Conservation (phyloP, 441 rosid species). For the Adansonia madagascariensis region DNA sequence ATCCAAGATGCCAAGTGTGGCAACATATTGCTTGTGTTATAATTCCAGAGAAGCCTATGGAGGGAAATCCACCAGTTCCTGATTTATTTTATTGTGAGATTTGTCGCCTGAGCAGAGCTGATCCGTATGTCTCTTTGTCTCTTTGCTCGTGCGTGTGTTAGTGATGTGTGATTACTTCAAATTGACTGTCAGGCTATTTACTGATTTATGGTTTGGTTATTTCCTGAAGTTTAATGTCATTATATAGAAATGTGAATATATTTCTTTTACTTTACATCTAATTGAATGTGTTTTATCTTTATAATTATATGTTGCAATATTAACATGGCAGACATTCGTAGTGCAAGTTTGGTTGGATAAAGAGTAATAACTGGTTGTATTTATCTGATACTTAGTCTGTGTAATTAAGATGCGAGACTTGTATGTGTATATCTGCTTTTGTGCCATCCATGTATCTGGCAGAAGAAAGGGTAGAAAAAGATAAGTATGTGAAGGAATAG, state of each 20-base stretch:
- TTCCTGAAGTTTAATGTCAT: conserved; percentile 5
- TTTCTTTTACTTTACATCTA: not conserved
- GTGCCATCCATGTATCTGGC: not conserved
- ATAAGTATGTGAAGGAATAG: not conserved
- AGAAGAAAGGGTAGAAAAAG: not conserved
- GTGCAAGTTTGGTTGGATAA: not conserved
- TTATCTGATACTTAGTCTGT: not conserved
- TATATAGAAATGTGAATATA: conserved; percentile 6
- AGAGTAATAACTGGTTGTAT: not conserved
- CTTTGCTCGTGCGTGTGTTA: not conserved
- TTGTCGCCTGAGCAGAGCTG: conserved; percentile 92
- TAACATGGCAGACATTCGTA: not conserved
- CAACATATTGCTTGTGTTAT: conserved; percentile 86
- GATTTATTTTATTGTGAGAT: conserved; percentile 86
- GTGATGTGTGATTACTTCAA: not conserved
- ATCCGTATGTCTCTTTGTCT: conserved; percentile 68
- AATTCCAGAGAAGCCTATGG: conserved; percentile 75
- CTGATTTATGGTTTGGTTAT: not conserved
- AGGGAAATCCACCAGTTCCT: conserved; percentile 65
- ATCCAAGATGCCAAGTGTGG: conserved; percentile 75
- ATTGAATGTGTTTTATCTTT: not conserved
- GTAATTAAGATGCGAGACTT: not conserved
- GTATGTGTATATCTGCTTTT: not conserved
- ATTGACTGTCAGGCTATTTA: conserved; percentile 20
- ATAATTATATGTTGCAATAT: not conserved